Evolutionary conservation across 805 yeast species (phyloP).

Genomic region (Diddensiella santjacobensis): DNA sequence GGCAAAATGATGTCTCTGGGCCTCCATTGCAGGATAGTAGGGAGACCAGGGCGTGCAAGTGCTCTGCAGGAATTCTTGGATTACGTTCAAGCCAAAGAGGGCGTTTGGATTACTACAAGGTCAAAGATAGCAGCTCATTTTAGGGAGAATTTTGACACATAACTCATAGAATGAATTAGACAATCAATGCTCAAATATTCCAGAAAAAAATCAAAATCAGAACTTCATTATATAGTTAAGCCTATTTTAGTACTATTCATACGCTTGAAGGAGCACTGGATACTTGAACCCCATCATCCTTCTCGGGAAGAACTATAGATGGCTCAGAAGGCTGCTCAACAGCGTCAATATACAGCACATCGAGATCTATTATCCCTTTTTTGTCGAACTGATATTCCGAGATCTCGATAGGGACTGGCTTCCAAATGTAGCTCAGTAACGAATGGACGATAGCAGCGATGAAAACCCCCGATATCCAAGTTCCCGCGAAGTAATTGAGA

Average conservation of each 20-base stretch:
- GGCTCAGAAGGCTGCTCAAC: neutral
- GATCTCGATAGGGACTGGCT: slow-evolving; percentile 3
- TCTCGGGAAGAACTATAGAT: neutral
- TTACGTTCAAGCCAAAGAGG: slow-evolving; percentile 34
- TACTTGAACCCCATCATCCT: neutral
- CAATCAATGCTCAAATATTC: too few relatives aligned
- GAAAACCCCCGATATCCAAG: slow-evolving; percentile 13
- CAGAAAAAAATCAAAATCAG: too few relatives aligned
- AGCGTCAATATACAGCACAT: slow-evolving; percentile 1
- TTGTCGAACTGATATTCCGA: neutral
- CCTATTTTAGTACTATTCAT: neutral
- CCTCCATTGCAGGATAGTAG: slow-evolving; percentile 37
- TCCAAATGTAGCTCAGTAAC: slow-evolving; percentile 10
- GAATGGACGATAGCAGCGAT: slow-evolving; percentile 11
- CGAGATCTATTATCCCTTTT: slow-evolving; percentile 6
- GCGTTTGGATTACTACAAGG: slow-evolving; percentile 39
- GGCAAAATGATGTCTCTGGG: slow-evolving; percentile 39
- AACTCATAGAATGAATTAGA: too few relatives aligned
- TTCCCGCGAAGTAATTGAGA: slow-evolving; percentile 14
- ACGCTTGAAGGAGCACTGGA: neutral
- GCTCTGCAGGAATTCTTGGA: slow-evolving; percentile 37
- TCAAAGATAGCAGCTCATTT: slow-evolving; percentile 35
- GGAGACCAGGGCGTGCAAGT: slow-evolving; percentile 37
- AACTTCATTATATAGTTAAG: too few relatives aligned
- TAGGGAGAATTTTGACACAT: neutral